Conservation (phyloP, 345 rosid species). For the Euphorbia peplus region DNA sequence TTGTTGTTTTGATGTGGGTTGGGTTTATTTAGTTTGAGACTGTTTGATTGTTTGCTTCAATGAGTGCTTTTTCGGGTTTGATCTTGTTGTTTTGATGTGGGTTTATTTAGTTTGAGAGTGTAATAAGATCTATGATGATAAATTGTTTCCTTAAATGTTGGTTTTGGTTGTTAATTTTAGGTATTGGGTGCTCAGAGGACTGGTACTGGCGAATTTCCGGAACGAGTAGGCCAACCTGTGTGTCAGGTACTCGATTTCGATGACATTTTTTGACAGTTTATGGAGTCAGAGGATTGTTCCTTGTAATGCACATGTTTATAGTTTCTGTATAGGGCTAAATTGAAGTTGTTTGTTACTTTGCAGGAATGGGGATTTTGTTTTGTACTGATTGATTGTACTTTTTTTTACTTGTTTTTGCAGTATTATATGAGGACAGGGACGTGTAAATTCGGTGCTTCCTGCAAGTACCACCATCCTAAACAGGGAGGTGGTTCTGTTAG, state of each 20-base stretch:
- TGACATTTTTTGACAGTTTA: too few relatives aligned
- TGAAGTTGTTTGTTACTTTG: neutral
- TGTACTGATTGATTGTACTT: slow-evolving; percentile 19
- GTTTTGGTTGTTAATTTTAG: too few relatives aligned
- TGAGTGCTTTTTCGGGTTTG: neutral
- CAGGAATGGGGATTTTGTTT: neutral
- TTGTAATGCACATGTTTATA: neutral
- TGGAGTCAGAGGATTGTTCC: too few relatives aligned
- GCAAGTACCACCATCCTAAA: slow-evolving; percentile 91
- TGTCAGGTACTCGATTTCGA: slow-evolving; percentile 61
- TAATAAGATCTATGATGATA: slow-evolving; percentile 19
- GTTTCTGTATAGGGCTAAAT: neutral
- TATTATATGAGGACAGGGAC: slow-evolving; percentile 81
- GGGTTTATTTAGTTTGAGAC: neutral
- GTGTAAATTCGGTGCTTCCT: slow-evolving; percentile 90
- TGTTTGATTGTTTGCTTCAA: neutral
- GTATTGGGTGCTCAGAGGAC: slow-evolving; percentile 54
- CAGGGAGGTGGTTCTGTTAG: slow-evolving; percentile 57
- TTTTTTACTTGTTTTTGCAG: slow-evolving; percentile 40
- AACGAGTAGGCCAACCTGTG: slow-evolving; percentile 67
- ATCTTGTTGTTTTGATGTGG: slow-evolving; percentile 12
- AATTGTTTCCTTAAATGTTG: too few relatives aligned
- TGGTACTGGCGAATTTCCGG: slow-evolving; percentile 63
- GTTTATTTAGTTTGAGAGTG: neutral
- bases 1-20: slow-evolving; percentile 6